These are phyloP conservation scores for Vigna reflexopilosa DNA, from an alignment of 306 rosid species.

Conservation along the genomic window DNA sequence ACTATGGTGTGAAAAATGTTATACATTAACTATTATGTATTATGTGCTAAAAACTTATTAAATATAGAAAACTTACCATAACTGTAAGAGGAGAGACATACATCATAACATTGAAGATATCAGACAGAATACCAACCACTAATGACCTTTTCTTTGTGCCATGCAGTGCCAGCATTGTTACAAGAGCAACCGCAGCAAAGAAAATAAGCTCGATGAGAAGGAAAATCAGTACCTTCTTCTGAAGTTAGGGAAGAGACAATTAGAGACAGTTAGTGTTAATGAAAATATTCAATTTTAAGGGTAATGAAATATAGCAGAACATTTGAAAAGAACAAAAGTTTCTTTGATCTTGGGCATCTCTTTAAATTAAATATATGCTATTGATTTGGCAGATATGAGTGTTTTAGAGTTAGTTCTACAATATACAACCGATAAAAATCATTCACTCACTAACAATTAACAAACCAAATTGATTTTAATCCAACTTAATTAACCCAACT, in stretches of 20 bases:
- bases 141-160: slow-evolving; percentile 55
- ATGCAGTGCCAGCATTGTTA: slow-evolving; percentile 54
- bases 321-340: neutral
- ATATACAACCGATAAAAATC: too few relatives aligned
- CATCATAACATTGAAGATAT: slow-evolving; percentile 76
- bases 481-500: too few relatives aligned
- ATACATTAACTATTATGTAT: neutral
- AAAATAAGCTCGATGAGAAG: slow-evolving; percentile 47
- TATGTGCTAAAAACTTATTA: neutral
- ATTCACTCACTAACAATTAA: too few relatives aligned
- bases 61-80: slow-evolving; percentile 55
- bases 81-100: slow-evolving; percentile 71
- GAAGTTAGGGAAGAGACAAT: slow-evolving; percentile 29
- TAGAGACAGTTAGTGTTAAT: neutral
- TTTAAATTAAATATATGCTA: too few relatives aligned
- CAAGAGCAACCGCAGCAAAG: slow-evolving; percentile 43
- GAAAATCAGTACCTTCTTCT: slow-evolving; percentile 50
- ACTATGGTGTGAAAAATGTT: neutral
- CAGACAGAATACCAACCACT: slow-evolving; percentile 69
- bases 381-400: too few relatives aligned
- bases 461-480: too few relatives aligned
- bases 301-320: neutral
- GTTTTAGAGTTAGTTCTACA: too few relatives aligned
- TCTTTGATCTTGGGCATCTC: too few relatives aligned
- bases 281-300: neutral